These are phyloP conservation scores for Pseudogymnoascus destructans DNA, from an alignment of 2,329 filamentous ascomycete species.

Conservation along the genomic window DNA sequence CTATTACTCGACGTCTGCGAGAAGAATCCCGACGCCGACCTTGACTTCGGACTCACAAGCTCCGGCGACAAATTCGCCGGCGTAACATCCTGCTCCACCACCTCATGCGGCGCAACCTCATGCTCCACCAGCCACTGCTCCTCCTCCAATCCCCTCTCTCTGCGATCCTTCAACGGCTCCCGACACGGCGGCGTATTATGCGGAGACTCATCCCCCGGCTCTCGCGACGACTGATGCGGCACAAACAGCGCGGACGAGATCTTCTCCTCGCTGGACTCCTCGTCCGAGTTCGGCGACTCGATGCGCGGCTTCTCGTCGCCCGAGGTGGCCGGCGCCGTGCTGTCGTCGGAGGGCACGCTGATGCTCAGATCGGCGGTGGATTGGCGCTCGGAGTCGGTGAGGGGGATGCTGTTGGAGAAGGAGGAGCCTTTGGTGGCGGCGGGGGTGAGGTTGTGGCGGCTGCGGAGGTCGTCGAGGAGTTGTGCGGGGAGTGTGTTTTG, in stretches of 20 bases:
- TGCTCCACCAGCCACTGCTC: conserved; percentile 26
- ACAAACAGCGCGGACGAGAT: conserved; percentile 78
- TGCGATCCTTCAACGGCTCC: conserved; percentile 19
- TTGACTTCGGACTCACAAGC: neutral
- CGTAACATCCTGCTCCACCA: conserved; percentile 16
- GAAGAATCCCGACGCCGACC: neutral
- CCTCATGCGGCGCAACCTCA: conserved; percentile 28
- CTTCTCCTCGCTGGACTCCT: conserved; percentile 64
- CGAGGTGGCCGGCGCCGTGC: neutral
- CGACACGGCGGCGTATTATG: neutral
- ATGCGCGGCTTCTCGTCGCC: neutral
- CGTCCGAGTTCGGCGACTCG: conserved; percentile 17
- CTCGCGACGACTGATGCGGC: conserved; percentile 50
- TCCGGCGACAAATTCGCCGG: conserved; percentile 9
- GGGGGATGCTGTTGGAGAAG: conserved; percentile 24
- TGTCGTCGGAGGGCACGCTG: neutral
- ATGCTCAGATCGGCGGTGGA: neutral
- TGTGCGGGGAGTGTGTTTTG: conserved; percentile 19
- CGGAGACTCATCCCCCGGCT: conserved; percentile 18
- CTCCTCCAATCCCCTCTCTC: conserved; percentile 12
- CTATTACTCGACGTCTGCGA: conserved; percentile 21
- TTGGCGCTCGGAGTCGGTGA: conserved; percentile 20
- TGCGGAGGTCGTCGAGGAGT: conserved; percentile 24
- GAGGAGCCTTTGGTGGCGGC: conserved; percentile 22
- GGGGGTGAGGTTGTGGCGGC: conserved; percentile 24